phyloP scores from a whole-genome alignment of 1,284 basidiomycete genomes.

The Coriolopsis trogii region DNA sequence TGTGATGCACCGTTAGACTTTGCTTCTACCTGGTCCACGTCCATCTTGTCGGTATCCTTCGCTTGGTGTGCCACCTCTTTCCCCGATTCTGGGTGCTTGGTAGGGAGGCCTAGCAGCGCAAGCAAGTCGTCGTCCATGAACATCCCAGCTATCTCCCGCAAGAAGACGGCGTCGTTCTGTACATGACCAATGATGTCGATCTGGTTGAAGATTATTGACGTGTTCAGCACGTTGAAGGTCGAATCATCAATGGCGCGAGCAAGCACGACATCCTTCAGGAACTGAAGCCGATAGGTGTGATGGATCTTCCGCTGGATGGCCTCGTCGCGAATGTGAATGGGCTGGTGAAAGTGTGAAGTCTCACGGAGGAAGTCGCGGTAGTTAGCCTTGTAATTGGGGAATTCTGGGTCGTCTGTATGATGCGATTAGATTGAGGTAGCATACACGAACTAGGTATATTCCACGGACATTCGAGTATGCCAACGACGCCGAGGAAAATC shows the following conservation, averaged over 20 bases:
- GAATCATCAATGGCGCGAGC: slow-evolving; percentile 94
- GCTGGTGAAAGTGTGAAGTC: slow-evolving; percentile 84
- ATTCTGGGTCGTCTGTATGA: slow-evolving; percentile 90
- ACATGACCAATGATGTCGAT: slow-evolving; percentile 96
- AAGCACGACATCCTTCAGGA: slow-evolving; percentile 97
- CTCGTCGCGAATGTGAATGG: slow-evolving; percentile 79
- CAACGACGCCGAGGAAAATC: slow-evolving; percentile 89
- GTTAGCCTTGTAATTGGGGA: slow-evolving; percentile 92
- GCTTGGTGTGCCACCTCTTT: slow-evolving; percentile 29
- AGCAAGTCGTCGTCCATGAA: slow-evolving; percentile 75
- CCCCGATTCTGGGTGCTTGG: slow-evolving; percentile 24
- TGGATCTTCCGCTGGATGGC: slow-evolving; percentile 87
- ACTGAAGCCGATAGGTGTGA: slow-evolving; percentile 95
- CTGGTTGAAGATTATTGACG: slow-evolving; percentile 98
- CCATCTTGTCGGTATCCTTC: slow-evolving; percentile 34
- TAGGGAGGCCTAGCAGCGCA: slow-evolving; percentile 34
- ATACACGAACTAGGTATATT: slow-evolving; percentile 15
- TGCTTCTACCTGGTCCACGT: slow-evolving; percentile 40
- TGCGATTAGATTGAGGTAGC: slow-evolving; percentile 19
- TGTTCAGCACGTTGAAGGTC: slow-evolving; percentile 96
- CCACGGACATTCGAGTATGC: slow-evolving; percentile 93
- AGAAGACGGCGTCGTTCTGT: slow-evolving; percentile 76
- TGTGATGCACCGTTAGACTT: slow-evolving; percentile 28
- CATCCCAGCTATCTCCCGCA: slow-evolving; percentile 77
- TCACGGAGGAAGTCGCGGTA: slow-evolving; percentile 92